Base-by-base conservation (phyloP, 2,329 filamentous ascomycete species). In the Ascochyta clinopodiicola region DNA sequence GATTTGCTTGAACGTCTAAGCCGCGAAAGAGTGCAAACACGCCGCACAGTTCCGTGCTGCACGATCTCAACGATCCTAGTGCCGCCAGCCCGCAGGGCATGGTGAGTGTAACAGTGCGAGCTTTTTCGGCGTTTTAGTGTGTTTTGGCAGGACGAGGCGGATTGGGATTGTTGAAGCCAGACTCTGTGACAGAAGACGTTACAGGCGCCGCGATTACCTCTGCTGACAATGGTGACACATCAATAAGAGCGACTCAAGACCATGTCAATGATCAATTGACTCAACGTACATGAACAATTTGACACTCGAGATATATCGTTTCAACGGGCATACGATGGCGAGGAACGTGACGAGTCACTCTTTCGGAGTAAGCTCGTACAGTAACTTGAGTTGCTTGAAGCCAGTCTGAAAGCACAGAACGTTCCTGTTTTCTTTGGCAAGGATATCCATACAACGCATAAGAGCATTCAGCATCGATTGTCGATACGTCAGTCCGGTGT, bases 1-100 rank as follows among this genome's bases (percentile, higher is more conserved):
- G 54, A 44, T 49, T 54, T 61, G 60, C 60, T 62, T 67, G 46
- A 55, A 48, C 36, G 38, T 58, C 61, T 61, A 56, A 59, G 66
- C 66, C 60, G 57, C 58, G 21, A 54, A 34, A 17, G 36, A 12
- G 12, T 44, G 43, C 43, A 56, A 51, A 51, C 46, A 27, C 43
- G 52, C 46, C 46, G 46, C 35, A 21, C 36, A 24, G 19, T 27
- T 51, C 46, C 46, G 52, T 51, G 46, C 52, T 51, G 51, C 43
- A 56, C 4, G 36, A 21, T 6, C 27, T 9, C 31, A 6, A 21
- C 25, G 21, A 9, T 43, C 51, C 35, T 19, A 7, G 8, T 38
- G 40, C 10, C 32, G 12, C 3, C 4, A 46, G n/a, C 32, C 7
- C 17, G 31, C 10, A 17, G 5, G 37, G 21, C 9, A 21, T 29